Percentiles rank a stretch among this genome's conserved stretches.
Conservation (phyloP, 768 basidiomycete genomes). For the Kwoniella mangroviensis region DNA sequence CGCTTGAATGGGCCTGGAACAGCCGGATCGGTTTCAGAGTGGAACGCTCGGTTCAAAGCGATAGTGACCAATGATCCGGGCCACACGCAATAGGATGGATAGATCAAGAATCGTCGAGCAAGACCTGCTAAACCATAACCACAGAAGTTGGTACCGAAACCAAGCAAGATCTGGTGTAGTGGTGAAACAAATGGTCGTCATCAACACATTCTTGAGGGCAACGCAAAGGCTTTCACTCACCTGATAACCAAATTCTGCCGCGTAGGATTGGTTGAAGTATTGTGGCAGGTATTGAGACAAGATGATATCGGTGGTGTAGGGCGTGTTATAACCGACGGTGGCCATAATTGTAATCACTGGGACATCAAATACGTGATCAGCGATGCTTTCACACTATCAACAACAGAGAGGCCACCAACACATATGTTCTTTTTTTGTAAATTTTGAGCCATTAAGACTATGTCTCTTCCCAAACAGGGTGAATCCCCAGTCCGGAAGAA, state of each 20-base stretch:
- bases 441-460: no score
- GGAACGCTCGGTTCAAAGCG: conserved; percentile 46
- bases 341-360: conserved; percentile 50
- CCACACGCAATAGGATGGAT: conserved; percentile 67
- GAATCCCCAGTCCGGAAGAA: conserved; percentile 34
- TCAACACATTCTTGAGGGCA: no score
- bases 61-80: conserved; percentile 38
- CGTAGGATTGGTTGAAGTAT: conserved; percentile 53
- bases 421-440: conserved; percentile 56
- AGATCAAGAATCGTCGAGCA: conserved; percentile 84
- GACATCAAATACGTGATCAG: no score
- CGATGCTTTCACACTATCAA: no score
- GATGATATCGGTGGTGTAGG: conserved; percentile 48
- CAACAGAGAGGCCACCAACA: no score
- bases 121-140: conserved; percentile 91
- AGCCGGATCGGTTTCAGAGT: conserved; percentile 75
- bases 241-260: conserved; percentile 34
- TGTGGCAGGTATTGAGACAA: conserved; percentile 37
- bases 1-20: conserved; percentile 89
- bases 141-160: conserved; percentile 82
- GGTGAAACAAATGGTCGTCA: no score
- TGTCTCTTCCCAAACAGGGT: conserved; percentile 31
- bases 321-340: conserved; percentile 41
- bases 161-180: conserved; percentile 61
- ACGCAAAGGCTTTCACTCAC: not conserved